A percentile compares a stretch with the other conserved stretches of the same genome.
Evolutionary conservation across 371 early-diverging fungal genomes (phyloP).

Genomic region (Saksenaea vasiformis): DNA sequence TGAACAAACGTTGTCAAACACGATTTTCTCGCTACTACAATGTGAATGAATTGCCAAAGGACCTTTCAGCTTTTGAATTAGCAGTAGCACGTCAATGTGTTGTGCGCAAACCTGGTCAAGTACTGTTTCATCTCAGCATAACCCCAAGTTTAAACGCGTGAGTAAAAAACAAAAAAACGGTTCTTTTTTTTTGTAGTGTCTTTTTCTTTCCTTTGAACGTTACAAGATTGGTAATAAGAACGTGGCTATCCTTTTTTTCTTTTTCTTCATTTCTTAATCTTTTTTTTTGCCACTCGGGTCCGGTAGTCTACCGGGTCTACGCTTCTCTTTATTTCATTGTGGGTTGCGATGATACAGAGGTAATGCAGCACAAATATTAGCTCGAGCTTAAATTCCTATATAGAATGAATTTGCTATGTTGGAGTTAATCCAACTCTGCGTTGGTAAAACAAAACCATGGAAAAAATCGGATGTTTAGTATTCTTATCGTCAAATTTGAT

Average conservation of each 20-base stretch:
- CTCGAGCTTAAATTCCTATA: slow-evolving; percentile 6
- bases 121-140: slow-evolving; percentile 8
- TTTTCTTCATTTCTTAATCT: not conserved
- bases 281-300: not conserved
- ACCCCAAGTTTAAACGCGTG: not conserved
- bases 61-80: slow-evolving; percentile 36
- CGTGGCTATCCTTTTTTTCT: not conserved
- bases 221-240: slow-evolving; percentile 27
- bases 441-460: slow-evolving; percentile 31
- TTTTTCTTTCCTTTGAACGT: slow-evolving; percentile 20
- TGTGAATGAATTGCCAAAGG: slow-evolving; percentile 17
- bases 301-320: slow-evolving; percentile 41
- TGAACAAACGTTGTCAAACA: slow-evolving; percentile 48
- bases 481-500: slow-evolving; percentile 1
- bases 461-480: slow-evolving; percentile 2
- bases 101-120: slow-evolving; percentile 31
- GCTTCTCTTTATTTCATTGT: slow-evolving; percentile 49
- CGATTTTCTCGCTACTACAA: slow-evolving; percentile 47
- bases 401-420: slow-evolving; percentile 52
- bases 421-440: slow-evolving; percentile 50
- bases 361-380: slow-evolving; percentile 20
- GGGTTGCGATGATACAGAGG: slow-evolving; percentile 30
- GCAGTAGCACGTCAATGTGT: slow-evolving; percentile 36
- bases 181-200: slow-evolving; percentile 4
- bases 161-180: slow-evolving; percentile 6